phyloP scores from a whole-genome alignment of 148 eudicot species.

The Amaranthus cruentus region DNA sequence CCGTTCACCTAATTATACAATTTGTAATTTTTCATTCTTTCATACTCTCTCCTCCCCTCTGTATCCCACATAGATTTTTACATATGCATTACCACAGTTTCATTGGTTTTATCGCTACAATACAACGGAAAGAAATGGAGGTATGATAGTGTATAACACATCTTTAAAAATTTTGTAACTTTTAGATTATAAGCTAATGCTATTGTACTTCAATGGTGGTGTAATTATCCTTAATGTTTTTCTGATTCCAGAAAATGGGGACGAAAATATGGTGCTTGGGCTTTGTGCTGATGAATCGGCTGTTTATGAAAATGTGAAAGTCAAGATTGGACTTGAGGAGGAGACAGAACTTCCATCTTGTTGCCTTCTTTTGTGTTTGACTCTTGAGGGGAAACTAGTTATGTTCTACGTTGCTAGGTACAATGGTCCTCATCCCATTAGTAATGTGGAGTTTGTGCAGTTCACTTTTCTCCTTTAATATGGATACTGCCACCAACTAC shows the following conservation, averaged over 20 bases:
- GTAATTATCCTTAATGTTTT: neutral
- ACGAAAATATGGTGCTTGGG: slow-evolving; percentile 77
- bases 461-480: neutral
- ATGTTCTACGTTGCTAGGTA: slow-evolving; percentile 87
- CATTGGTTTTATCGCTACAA: too few species aligned
- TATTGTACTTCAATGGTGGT: neutral
- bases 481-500: neutral
- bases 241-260: slow-evolving; percentile 45
- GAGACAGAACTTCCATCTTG: slow-evolving; percentile 60
- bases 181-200: neutral
- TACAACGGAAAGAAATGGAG: too few species aligned
- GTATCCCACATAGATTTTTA: too few species aligned
- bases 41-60: too few species aligned
- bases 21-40: too few species aligned
- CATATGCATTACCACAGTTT: too few species aligned
- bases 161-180: neutral
- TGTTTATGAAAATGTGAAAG: slow-evolving; percentile 47
- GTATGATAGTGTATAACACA: too few species aligned
- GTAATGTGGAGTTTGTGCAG: neutral
- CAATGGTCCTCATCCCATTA: neutral
- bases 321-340: slow-evolving; percentile 63
- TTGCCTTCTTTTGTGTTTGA: slow-evolving; percentile 69
- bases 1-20: too few species aligned
- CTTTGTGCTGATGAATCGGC: slow-evolving; percentile 54
- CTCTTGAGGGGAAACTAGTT: slow-evolving; percentile 76